Evolutionary conservation across 192 early-diverging fungal species (phyloP).

Genomic region (Coemansia sp.): DNA sequence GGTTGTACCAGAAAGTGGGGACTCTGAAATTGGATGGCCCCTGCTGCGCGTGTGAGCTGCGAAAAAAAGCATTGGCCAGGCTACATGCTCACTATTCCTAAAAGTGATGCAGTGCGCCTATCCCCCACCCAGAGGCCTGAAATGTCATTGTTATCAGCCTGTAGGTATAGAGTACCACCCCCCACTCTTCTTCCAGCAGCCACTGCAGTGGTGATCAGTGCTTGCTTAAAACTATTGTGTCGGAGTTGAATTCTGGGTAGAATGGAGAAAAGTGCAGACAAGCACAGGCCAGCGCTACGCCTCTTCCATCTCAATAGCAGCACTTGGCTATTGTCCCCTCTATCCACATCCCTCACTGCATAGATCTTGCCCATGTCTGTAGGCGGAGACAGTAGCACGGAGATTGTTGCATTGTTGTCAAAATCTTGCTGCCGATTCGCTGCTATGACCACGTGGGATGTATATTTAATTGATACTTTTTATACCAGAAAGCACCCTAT

Average conservation of each 20-base stretch:
- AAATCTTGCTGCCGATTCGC: not conserved
- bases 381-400: not conserved
- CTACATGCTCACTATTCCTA: not conserved
- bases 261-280: not conserved
- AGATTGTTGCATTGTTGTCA: not conserved
- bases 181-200: not conserved
- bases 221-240: not conserved
- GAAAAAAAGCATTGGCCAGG: not conserved
- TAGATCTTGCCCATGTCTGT: not conserved
- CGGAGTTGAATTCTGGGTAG: not conserved
- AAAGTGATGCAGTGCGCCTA: not conserved
- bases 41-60: not conserved
- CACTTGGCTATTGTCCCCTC: not conserved
- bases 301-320: not conserved
- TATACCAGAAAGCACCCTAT: not conserved
- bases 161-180: not conserved
- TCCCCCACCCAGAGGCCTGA: not conserved
- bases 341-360: not conserved
- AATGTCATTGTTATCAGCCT: not conserved
- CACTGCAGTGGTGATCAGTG: not conserved
- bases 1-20: slow-evolving; percentile 2
- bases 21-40: not conserved
- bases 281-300: slow-evolving; percentile 1
- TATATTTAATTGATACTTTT: not conserved
- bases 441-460: not conserved